A percentile compares a stretch with the other conserved stretches of the same genome.
phyloP scores from a whole-genome alignment of 2,329 filamentous ascomycete genomes.

The Apiospora koreana region DNA sequence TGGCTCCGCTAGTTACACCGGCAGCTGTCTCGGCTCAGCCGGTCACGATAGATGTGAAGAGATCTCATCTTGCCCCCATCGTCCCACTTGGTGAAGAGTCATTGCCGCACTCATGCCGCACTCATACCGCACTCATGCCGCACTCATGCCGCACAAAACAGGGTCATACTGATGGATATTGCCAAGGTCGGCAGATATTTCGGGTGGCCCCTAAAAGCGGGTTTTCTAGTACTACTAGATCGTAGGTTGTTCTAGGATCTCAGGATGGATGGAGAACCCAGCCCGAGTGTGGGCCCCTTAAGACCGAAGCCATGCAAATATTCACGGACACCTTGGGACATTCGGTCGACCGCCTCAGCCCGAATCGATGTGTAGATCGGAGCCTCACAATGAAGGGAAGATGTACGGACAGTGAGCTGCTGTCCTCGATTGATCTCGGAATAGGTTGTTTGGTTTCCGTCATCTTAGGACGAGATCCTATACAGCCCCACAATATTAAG shows the following conservation, averaged over 20 bases:
- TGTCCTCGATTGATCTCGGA: too few species aligned
- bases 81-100: neutral
- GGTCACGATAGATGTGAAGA: neutral
- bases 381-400: neutral
- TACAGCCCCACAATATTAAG: neutral
- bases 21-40: neutral
- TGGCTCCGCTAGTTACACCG: neutral
- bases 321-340: neutral
- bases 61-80: neutral
- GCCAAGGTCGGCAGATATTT: neutral
- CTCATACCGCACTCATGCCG: too few species aligned
- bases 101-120: neutral
- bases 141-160: neutral
- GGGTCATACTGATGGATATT: neutral
- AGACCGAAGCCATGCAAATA: neutral
- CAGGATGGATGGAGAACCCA: neutral
- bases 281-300: neutral
- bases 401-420: neutral
- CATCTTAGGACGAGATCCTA: neutral
- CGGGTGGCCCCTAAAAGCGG: neutral
- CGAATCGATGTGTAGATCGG: neutral
- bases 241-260: neutral
- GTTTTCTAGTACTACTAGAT: neutral
- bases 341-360: neutral
- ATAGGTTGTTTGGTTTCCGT: neutral